phyloP scores from a whole-genome alignment of 768 basidiomycete species.

The button mushroom (Agaricus bisporus) region DNA sequence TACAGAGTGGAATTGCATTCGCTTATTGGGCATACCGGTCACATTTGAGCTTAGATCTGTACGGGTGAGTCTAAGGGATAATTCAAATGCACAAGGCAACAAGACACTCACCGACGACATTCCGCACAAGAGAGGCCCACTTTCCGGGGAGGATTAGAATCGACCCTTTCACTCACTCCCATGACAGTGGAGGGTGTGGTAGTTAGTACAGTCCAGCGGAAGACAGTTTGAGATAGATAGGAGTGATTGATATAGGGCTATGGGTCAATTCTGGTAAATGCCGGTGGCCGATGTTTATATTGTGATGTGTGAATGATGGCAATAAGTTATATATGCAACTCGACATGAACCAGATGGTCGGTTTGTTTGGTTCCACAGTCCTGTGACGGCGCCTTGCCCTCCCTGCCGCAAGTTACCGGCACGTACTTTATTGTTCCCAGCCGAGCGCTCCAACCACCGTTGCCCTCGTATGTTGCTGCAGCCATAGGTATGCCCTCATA shows the following conservation, averaged over 20 bases:
- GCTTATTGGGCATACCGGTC: slow-evolving; percentile 28
- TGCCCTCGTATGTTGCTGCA: too few relatives aligned
- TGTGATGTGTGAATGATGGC: background rate
- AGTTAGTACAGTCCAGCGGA: background rate
- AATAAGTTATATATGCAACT: background rate
- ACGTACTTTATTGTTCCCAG: too few relatives aligned
- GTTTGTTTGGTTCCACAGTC: slow-evolving; percentile 11
- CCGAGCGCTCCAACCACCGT: too few relatives aligned
- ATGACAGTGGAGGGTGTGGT: background rate
- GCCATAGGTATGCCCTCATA: too few relatives aligned
- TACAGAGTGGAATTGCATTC: background rate
- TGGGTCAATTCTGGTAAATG: background rate
- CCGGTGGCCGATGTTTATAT: background rate
- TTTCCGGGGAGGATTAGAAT: slow-evolving; percentile 23
- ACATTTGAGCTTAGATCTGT: slow-evolving; percentile 49
- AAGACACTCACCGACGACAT: slow-evolving; percentile 35
- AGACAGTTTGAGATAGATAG: slow-evolving; percentile 6
- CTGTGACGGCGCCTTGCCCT: background rate
- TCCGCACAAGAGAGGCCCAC: slow-evolving; percentile 45
- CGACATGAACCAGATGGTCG: background rate
- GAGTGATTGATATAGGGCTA: slow-evolving; percentile 8
- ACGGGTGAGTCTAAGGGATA: slow-evolving; percentile 1
- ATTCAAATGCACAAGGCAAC: background rate
- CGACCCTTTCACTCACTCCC: slow-evolving; percentile 5
- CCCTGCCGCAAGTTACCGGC: too few relatives aligned